phyloP scores from a whole-genome alignment of 1,284 basidiomycete species.

The Sparassis latifolia region DNA sequence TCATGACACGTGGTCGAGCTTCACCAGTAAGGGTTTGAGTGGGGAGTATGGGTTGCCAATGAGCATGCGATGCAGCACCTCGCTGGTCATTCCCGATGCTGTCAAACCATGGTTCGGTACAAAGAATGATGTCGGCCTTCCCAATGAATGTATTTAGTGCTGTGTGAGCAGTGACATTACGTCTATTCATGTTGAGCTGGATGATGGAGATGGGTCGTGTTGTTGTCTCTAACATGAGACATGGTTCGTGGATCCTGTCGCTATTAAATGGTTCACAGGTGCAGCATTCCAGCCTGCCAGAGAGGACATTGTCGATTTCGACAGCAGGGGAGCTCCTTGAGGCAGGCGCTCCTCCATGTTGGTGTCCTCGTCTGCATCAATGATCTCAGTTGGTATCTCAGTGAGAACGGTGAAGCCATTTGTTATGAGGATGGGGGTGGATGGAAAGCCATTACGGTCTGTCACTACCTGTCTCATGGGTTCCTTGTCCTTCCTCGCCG shows the following conservation, averaged over 20 bases:
- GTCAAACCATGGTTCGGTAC: conserved; percentile 2
- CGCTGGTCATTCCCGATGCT: neutral
- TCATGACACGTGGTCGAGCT: neutral
- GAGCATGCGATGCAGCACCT: neutral
- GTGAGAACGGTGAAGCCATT: neutral
- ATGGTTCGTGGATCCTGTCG: neutral
- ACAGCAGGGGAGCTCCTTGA: neutral
- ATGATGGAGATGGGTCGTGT: conserved; percentile 1
- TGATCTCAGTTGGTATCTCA: neutral
- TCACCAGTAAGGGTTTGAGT: neutral
- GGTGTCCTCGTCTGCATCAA: neutral
- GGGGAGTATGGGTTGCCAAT: conserved; percentile 1
- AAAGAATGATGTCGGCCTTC: conserved; percentile 1
- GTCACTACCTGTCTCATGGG: neutral
- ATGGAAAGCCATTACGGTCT: neutral
- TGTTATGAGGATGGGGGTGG: neutral
- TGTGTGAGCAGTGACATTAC: neutral
- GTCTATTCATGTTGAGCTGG: conserved; percentile 1
- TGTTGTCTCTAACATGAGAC: neutral
- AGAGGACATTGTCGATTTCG: too few species aligned
- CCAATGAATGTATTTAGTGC: neutral
- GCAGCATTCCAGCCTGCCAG: neutral
- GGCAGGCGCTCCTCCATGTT: neutral
- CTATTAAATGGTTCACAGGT: neutral
- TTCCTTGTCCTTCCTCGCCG: neutral